Evolutionary conservation across 768 basidiomycete species (phyloP), one percentile per base, ranked within the genome.

Genomic region (Mrakia blollopis): DNA sequence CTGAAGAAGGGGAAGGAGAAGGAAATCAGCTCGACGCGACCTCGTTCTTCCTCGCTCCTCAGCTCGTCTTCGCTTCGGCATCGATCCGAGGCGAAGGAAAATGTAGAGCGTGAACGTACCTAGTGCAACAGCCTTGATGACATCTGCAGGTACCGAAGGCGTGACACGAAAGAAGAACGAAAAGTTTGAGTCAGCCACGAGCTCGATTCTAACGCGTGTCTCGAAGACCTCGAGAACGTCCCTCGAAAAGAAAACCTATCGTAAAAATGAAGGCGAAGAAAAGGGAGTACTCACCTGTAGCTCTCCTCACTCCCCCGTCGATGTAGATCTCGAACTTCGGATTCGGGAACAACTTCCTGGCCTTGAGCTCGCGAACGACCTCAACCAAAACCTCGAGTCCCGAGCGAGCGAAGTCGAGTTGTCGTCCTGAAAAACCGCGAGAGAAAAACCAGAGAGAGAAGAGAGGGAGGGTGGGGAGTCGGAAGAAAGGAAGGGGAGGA

Each of bases 301-400:
- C 93, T 52, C 94, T 86, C 69, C 94, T 87, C 11, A 98, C 93
- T 74, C 96, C 97, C n/a, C 96, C 96, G 81, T 99, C 96, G 18
- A 77, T 76, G 72, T 81, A 82, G 44, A 98, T 85, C 81, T 93
- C 90, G 85, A 98, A 87, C 72, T 92, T 92, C 2, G 83, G 82
- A 76, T 83, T 83, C 67, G 92, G 91, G 84, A 92, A 92, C 32
- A 86, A 85, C 54, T 92, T 83, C 1, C 91, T 82, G 86, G 83
- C 87, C 78, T 88, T 88, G 30, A 98, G 87, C 77, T 91, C 88
- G 41, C 84, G 85, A 41, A 92, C 90, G 30, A 95, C 93, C 81
- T 94, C 92, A 2, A 90, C 91, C 23, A 97, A 88, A n/a, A 95
- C 86, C 83, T 96, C 94, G 73, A 96, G 87, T 7, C 93, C 94